These are phyloP conservation scores for Trichoderma reesei DNA, from an alignment of 495 filamentous ascomycete genomes.

Conservation along the genomic window DNA sequence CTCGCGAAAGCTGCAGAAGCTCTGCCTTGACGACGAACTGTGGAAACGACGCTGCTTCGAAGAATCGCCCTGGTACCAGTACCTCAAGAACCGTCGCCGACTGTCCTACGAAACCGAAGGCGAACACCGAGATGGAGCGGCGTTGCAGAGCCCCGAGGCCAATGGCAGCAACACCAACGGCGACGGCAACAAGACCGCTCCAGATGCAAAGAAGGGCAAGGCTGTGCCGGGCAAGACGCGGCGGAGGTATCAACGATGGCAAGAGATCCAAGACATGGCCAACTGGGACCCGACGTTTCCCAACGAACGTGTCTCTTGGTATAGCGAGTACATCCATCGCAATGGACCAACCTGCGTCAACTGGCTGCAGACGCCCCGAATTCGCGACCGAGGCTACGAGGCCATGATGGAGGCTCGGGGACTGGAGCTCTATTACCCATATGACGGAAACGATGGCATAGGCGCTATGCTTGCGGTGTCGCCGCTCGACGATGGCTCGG, in stretches of 20 bases:
- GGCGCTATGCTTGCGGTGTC: conserved; percentile 52
- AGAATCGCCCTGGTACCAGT: conserved; percentile 47
- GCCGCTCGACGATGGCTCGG: conserved; percentile 74
- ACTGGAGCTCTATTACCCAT: conserved; percentile 51
- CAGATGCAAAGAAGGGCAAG: conserved; percentile 19
- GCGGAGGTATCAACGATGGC: conserved; percentile 39
- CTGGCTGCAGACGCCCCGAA: conserved; percentile 59
- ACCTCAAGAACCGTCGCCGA: conserved; percentile 27
- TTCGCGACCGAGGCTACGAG: conserved; percentile 20
- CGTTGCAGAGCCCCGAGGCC: conserved; percentile 13
- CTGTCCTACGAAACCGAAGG: conserved; percentile 8
- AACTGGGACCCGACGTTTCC: conserved; percentile 78
- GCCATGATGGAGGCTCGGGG: conserved; percentile 49
- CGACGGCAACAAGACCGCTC: conserved; percentile 15
- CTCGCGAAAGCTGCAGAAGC: conserved; percentile 53
- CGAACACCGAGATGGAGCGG: conserved; percentile 10
- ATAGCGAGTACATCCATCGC: conserved; percentile 77
- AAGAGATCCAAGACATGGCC: conserved; percentile 31
- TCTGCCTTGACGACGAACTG: conserved; percentile 63
- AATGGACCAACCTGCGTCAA: conserved; percentile 62
- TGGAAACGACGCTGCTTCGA: conserved; percentile 73
- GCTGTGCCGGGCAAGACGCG: conserved; percentile 27
- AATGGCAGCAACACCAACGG: conserved; percentile 18
- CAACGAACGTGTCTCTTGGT: conserved; percentile 63
- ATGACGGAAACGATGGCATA: conserved; percentile 28